These are phyloP conservation scores for Lipomyces orientalis DNA, from an alignment of 805 yeast species.

Conservation along the genomic window DNA sequence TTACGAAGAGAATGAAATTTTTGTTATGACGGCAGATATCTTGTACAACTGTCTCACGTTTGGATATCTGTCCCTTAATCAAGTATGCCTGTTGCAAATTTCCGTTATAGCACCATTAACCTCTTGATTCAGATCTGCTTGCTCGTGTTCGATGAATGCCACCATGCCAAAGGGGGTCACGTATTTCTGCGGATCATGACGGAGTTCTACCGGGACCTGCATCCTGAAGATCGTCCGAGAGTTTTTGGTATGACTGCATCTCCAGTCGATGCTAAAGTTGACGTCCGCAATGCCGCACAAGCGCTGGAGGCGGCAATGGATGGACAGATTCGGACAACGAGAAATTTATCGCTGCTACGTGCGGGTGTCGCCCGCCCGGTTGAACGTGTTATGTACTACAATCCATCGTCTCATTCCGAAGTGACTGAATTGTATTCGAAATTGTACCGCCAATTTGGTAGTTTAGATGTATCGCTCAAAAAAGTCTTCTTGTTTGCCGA, in stretches of 20 bases:
- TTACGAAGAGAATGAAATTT: conserved; percentile 8
- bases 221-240: conserved; percentile 9
- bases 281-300: background rate
- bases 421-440: conserved; percentile 4
- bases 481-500: background rate
- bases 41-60: conserved; percentile 8
- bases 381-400: background rate
- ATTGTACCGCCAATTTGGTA: conserved; percentile 1
- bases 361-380: background rate
- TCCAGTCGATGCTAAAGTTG: conserved; percentile 17
- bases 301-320: conserved; percentile 1
- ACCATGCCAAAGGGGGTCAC: conserved; percentile 21
- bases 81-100: background rate
- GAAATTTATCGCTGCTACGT: background rate
- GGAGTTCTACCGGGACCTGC: conserved; percentile 5
- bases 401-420: background rate
- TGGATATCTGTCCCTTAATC: conserved; percentile 12
- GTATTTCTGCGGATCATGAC: conserved; percentile 21
- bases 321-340: conserved; percentile 7
- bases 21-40: conserved; percentile 24
- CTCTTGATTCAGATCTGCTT: conserved; percentile 8
- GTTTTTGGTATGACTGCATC: conserved; percentile 29
- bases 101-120: background rate
- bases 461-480: background rate
- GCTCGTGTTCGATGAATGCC: conserved; percentile 32